A percentile compares a stretch with the other conserved stretches of the same genome.
Conservation (phyloP, 2,329 filamentous ascomycete genomes). For the Aureobasidium pullulans region DNA sequence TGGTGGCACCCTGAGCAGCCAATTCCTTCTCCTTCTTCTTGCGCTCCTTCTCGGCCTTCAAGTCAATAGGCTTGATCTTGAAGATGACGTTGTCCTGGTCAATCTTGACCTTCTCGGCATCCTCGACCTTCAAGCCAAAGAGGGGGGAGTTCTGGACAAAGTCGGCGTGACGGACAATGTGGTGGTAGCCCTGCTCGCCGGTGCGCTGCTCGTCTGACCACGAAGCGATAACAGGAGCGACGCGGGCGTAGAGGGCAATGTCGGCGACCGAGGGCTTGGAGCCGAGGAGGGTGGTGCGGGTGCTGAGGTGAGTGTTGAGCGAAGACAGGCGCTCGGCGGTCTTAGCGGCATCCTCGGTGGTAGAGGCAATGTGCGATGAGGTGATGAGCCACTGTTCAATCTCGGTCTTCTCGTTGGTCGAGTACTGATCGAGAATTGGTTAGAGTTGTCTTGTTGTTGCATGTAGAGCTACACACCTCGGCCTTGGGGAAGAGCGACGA, state of each 20-base stretch:
- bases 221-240: slow-evolving; percentile 66
- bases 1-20: slow-evolving; percentile 46
- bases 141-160: slow-evolving; percentile 84
- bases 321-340: slow-evolving; percentile 61
- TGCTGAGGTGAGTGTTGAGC: slow-evolving; percentile 80
- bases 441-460: slow-evolving; percentile 26
- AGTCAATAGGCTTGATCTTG: slow-evolving; percentile 80
- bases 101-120: slow-evolving; percentile 68
- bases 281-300: slow-evolving; percentile 82
- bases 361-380: slow-evolving; percentile 59
- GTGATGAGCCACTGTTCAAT: slow-evolving; percentile 84
- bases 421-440: slow-evolving; percentile 48
- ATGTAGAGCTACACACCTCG: slow-evolving; percentile 19
- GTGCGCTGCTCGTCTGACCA: slow-evolving; percentile 85
- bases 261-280: slow-evolving; percentile 85
- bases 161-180: slow-evolving; percentile 86
- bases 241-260: slow-evolving; percentile 69
- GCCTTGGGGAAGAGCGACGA: slow-evolving; percentile 26
- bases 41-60: slow-evolving; percentile 92
- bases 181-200: slow-evolving; percentile 78
- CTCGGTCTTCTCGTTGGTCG: slow-evolving; percentile 72
- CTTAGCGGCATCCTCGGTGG: slow-evolving; percentile 51
- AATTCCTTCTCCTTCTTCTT: slow-evolving; percentile 90
- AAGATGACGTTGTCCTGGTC: slow-evolving; percentile 75
- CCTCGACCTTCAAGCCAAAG: slow-evolving; percentile 61